phyloP scores from a whole-genome alignment of 805 yeast species.

The Maudiozyma barnettii region DNA sequence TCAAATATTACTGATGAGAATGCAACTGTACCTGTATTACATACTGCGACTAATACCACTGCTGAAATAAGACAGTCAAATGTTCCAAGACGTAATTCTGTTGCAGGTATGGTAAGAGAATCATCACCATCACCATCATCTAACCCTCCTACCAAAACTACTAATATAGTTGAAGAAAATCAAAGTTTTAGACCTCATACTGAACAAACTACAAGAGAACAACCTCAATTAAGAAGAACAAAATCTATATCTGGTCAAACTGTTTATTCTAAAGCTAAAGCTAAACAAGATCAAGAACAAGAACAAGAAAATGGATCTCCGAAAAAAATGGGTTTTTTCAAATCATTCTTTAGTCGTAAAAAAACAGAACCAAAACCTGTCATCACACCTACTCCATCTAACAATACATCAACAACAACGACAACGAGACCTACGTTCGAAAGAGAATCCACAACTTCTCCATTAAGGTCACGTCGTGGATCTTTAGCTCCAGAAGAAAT shows the following conservation, averaged over 20 bases:
- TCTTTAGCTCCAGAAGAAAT: too few species aligned
- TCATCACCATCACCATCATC: too few species aligned
- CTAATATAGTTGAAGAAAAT: background rate
- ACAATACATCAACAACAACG: too few species aligned
- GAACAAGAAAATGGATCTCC: slow-evolving; percentile 9
- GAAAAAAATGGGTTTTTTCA: slow-evolving; percentile 30
- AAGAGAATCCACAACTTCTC: background rate
- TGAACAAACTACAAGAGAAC: background rate
- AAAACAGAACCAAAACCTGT: background rate
- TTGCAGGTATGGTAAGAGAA: too few species aligned
- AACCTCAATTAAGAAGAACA: slow-evolving; percentile 19
- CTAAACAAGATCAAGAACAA: background rate
- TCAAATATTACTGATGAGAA: background rate
- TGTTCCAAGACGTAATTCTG: too few species aligned
- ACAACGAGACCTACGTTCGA: too few species aligned
- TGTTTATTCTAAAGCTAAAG: slow-evolving; percentile 1
- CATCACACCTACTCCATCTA: background rate
- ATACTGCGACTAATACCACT: background rate
- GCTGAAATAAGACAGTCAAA: background rate
- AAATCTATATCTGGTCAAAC: slow-evolving; percentile 24
- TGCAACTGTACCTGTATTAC: background rate
- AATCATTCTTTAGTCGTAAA: slow-evolving; percentile 23
- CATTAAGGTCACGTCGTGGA: background rate
- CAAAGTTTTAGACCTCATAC: background rate
- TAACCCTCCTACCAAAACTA: too few species aligned